Conservation (phyloP, 75 land plant genomes). For the Ceratopteris richardii region DNA sequence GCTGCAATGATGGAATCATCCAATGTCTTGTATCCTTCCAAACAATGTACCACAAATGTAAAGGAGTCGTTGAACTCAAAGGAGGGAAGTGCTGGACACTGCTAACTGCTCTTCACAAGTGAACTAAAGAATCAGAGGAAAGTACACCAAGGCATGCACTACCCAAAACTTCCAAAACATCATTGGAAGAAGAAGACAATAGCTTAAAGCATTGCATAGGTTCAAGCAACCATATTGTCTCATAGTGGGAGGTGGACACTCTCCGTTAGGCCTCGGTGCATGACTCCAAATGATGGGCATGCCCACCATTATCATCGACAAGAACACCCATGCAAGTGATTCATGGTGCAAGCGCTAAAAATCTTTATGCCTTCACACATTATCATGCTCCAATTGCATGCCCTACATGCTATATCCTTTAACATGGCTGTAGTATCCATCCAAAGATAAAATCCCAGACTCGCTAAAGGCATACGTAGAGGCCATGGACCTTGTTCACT, state of each 20-base stretch:
- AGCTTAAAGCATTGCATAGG: no score
- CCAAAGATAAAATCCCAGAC: no score
- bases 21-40: slow-evolving; percentile 1
- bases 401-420: slow-evolving; percentile 8
- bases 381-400: no score
- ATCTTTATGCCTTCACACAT: no score
- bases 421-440: no score
- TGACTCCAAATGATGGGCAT: neutral
- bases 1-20: neutral
- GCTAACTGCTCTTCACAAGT: no score
- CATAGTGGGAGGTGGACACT: slow-evolving; percentile 11
- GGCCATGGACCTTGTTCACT: slow-evolving; percentile 11
- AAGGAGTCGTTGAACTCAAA: neutral
- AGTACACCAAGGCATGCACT: no score
- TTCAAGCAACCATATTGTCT: slow-evolving; percentile 6
- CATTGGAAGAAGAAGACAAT: no score
- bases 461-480: slow-evolving; percentile 9
- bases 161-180: no score
- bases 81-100: slow-evolving; percentile 9
- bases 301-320: slow-evolving; percentile 9
- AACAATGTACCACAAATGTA: neutral
- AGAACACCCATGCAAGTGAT: slow-evolving; percentile 4
- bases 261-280: no score
- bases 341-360: no score
- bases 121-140: no score